Conservation (phyloP, 1,284 basidiomycete species). For the Lentinula novae-zelandiae region DNA sequence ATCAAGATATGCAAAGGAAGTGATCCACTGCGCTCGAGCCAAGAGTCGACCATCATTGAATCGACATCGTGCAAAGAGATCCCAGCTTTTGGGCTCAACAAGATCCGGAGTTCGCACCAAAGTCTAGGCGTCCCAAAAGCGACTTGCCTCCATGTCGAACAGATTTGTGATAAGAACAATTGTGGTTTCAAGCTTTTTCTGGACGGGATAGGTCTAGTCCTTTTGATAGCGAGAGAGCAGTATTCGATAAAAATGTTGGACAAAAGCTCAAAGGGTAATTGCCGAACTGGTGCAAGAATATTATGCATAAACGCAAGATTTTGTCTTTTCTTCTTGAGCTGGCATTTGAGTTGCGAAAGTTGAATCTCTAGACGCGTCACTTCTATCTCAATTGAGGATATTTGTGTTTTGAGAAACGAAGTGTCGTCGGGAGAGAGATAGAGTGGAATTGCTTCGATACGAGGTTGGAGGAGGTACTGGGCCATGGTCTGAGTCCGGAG, state of each 20-base stretch:
- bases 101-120: not conserved
- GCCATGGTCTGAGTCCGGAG: not conserved
- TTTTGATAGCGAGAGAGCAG: not conserved
- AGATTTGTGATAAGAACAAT: not conserved
- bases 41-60: not conserved
- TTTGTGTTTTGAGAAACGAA: not conserved
- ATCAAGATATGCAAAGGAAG: not conserved
- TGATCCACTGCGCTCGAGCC: not conserved
- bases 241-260: conserved; percentile 1
- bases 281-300: not conserved
- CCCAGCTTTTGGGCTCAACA: not conserved
- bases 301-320: not conserved
- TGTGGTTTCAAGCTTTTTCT: not conserved
- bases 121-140: not conserved
- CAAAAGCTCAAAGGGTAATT: conserved; percentile 1
- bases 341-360: not conserved
- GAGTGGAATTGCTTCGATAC: not conserved
- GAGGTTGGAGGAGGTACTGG: not conserved
- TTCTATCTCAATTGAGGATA: not conserved
- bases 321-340: not conserved
- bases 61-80: not conserved
- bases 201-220: not conserved
- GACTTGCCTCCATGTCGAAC: not conserved
- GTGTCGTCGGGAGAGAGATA: not conserved
- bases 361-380: not conserved